Base-by-base conservation (phyloP, 2,329 filamentous ascomycete genomes). In the Aspergillus flavus region DNA sequence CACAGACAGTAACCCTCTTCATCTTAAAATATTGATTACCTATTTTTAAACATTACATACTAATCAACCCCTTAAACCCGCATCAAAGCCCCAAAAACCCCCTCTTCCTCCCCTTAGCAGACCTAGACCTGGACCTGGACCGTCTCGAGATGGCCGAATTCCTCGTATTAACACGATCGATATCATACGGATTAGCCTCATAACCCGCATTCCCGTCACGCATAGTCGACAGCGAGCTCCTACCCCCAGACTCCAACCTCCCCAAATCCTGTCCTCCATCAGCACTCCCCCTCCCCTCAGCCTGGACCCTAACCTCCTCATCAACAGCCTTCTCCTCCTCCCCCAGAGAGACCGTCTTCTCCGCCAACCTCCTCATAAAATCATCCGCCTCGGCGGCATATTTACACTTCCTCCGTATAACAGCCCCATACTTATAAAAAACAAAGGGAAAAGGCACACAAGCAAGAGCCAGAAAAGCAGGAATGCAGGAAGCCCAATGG, bases 401-500 rank as follows among this genome's bases (percentile, higher is more conserved):
- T 64, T 76, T 77, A 67, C 76, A 78, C 59, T 71, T 73, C 65
- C 71, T 69, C 4, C 78, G 68, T 48, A 80, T 72, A 4, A 52
- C 45, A 11, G 72, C 64, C 1, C 77, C 78, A 50, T 77, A 78
- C 34, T 68, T 73, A 63, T 79, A 78, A 60, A 80, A 77, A 19
- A 80, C 60, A 58, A 79, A 78, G 2, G 75, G 76, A 48, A 78
- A 77, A 2, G 75, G 75, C 12, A 75, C 64, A 26, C 75, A 77
- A 0, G 70, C 71, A 12, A 79, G 59, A 3, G 76, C 78, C 36
- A 81, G 59, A 56, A 81, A 80, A 0, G 69, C 80, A 1, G 76
- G 78, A 7, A 81, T 68, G 26, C 69, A 76, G 2, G 72, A 76
- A 2, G 76, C 80, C 80, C 78, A 82, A 46, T 78, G 76, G 6